A percentile compares a stretch with the other conserved stretches of the same genome.
These are phyloP conservation scores for Magnolia changhungtana DNA, from an alignment of 164 flowering plant species.

Conservation along the genomic window DNA sequence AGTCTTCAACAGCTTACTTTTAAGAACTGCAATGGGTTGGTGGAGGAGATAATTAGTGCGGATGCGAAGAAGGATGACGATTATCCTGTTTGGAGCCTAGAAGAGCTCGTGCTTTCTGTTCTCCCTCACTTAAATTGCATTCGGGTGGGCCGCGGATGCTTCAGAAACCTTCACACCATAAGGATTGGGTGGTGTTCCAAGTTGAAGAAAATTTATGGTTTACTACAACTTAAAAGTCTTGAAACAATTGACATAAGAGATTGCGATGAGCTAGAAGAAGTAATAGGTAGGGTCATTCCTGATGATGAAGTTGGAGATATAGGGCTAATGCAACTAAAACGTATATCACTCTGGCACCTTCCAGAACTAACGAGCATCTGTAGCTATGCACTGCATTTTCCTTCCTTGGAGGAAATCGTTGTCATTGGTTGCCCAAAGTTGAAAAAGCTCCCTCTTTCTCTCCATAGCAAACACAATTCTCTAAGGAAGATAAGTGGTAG, in stretches of 20 bases:
- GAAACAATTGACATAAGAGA: neutral
- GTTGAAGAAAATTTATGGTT: conserved; percentile 12
- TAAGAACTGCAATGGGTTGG: neutral
- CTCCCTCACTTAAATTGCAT: conserved; percentile 5
- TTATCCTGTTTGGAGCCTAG: neutral
- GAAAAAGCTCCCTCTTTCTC: neutral
- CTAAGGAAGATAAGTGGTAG: too few relatives aligned
- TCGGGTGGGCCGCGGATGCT: neutral
- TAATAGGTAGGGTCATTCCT: neutral
- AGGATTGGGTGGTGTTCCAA: neutral
- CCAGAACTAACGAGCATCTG: conserved; percentile 14
- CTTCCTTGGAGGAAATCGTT: neutral
- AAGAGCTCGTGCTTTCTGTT: neutral
- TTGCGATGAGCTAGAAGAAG: conserved; percentile 11
- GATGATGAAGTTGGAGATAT: neutral
- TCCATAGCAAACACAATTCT: too few relatives aligned
- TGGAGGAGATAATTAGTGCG: conserved; percentile 6
- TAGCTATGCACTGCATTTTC: conserved; percentile 6
- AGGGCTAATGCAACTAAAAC: conserved; percentile 10
- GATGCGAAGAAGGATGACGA: neutral
- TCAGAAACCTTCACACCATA: conserved; percentile 1
- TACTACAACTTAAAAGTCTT: conserved; percentile 3
- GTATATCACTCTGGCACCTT: neutral
- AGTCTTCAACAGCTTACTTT: neutral
- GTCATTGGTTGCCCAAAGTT: conserved; percentile 1